Evolutionary conservation across 257 asterid species (phyloP), one percentile per base, ranked within the genome.

Genomic region (Jacaranda copaia): DNA sequence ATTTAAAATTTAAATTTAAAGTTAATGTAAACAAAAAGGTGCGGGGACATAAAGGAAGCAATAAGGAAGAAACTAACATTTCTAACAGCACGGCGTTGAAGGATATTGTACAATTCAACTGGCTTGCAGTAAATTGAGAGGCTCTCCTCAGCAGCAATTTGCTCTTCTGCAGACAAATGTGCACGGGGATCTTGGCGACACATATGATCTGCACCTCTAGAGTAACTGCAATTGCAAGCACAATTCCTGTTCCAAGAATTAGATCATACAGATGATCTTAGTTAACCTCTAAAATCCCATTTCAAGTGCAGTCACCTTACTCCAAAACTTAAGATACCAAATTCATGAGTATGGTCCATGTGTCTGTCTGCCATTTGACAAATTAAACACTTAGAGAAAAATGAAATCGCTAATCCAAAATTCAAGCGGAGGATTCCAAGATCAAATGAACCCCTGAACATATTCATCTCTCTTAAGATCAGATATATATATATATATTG

Each of bases 41-140:
- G n/a, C 58, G 10, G 16, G 46, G 59, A 25, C 16, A 71, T 63
- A 70, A 65, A 32, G 55, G 59, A 73, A 55, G 40, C 19, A 58
- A 68, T 18, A 73, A 10, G 35, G 40, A 68, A 80, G 74, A 62
- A 66, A 7, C 69, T 82, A 85, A 96, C 98, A 83, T 93, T 90
- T 84, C 84, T 83, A 78, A 84, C 79, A 52, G 96, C 91, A 40
- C 99, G 97, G 46, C 98, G 98, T 83, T 93, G 97, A 73, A 96
- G 91, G 74, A 96, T 93, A 83, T 96, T 96, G 84, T 96, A 96
- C 60, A 93, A 78, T 46, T 96, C 99, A 74, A 96, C 97, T 20
- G 99, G 99, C 87, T 96, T 96, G 93, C 98, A 93, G 77, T 93
- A 96, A 69, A 74, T 83, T 57, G 97, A 86, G 46, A 96, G 97